Evolutionary conservation across 257 asterid genomes (phyloP).

Genomic region (Solanum etuberosum): DNA sequence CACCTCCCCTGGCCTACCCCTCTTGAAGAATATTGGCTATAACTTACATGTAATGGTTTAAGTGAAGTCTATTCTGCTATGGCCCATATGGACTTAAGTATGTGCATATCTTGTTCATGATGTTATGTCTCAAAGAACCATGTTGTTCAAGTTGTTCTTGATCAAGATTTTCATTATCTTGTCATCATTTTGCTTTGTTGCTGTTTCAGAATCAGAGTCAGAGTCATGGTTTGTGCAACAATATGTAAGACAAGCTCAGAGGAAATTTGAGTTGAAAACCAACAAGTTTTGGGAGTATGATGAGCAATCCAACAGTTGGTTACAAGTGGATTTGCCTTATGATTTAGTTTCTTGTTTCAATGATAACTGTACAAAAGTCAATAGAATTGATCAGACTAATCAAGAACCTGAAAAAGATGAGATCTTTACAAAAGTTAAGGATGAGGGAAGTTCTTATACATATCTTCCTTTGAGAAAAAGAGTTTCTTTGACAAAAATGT

Average conservation of each 20-base stretch:
- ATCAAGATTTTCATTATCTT: conserved; percentile 15
- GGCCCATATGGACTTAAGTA: conserved; percentile 28
- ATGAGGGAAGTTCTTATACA: neutral
- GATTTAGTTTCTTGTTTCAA: conserved; percentile 51
- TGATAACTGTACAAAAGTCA: conserved; percentile 37
- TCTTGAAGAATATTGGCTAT: neutral
- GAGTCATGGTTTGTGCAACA: conserved; percentile 30
- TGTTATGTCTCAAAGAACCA: conserved; percentile 8
- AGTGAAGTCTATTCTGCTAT: conserved; percentile 13
- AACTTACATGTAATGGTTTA: neutral
- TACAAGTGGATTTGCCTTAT: conserved; percentile 51
- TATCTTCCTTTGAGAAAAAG: conserved; percentile 41
- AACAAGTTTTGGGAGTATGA: conserved; percentile 61
- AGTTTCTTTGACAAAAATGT: conserved; percentile 55
- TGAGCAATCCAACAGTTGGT: conserved; percentile 55
- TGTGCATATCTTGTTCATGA: neutral
- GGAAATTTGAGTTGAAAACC: conserved; percentile 49
- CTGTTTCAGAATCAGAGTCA: conserved; percentile 24
- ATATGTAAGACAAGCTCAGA: conserved; percentile 14
- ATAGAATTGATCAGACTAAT: conserved; percentile 17
- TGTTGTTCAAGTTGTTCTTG: conserved; percentile 20
- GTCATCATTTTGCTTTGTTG: conserved; percentile 5
- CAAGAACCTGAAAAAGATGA: neutral
- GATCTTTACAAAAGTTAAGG: neutral
- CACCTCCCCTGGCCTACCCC: neutral